These are phyloP conservation scores for Nannochloropsis salina DNA, from an alignment of 108 stramenopile genomes.

Conservation along the genomic window DNA sequence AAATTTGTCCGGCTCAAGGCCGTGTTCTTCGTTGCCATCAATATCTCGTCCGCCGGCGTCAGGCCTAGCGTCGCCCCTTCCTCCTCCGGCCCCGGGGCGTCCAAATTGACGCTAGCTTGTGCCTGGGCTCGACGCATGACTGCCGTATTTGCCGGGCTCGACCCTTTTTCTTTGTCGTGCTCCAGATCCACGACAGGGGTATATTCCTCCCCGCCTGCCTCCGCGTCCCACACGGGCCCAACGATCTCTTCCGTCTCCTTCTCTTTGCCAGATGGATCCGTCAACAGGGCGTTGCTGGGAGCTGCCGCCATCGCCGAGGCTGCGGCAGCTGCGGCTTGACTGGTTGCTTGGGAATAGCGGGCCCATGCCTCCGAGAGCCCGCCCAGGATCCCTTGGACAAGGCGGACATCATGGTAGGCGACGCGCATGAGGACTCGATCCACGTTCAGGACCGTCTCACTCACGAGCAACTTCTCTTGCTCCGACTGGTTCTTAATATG, in stretches of 20 bases:
- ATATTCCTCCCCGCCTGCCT: not conserved
- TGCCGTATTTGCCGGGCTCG: not conserved
- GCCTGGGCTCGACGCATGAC: not conserved
- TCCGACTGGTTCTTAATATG: not conserved
- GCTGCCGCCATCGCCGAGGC: not conserved
- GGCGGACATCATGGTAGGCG: not conserved
- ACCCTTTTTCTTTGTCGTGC: not conserved
- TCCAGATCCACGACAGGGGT: not conserved
- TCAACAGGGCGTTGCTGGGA: not conserved
- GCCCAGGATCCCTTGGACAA: not conserved
- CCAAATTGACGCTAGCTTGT: not conserved
- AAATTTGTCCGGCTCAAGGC: not conserved
- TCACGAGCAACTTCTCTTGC: not conserved
- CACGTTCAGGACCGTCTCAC: not conserved
- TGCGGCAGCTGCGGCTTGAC: not conserved
- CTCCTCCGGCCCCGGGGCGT: not conserved
- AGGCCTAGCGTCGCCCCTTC: not conserved
- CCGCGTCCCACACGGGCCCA: not conserved
- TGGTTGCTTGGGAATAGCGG: not conserved
- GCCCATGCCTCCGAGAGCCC: not conserved
- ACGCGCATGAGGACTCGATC: slow-evolving; percentile 5
- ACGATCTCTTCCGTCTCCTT: not conserved
- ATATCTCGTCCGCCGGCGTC: not conserved
- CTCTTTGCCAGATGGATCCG: not conserved
- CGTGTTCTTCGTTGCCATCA: not conserved